Percentiles rank a stretch among this genome's conserved stretches.
Evolutionary conservation across 2,329 filamentous ascomycete genomes (phyloP).

Genomic region (Alternaria gaisen): DNA sequence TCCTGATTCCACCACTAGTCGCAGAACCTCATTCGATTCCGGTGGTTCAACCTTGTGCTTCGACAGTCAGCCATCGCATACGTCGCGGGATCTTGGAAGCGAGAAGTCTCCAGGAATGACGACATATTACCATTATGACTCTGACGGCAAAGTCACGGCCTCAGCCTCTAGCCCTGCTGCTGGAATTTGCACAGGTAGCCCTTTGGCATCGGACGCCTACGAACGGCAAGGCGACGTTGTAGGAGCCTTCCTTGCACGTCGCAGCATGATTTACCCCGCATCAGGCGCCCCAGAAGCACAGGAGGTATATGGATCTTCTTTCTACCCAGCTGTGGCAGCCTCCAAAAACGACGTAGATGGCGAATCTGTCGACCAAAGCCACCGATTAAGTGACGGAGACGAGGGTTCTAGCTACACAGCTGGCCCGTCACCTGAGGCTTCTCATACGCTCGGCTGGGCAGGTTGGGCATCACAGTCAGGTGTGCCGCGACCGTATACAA

Average conservation of each 20-base stretch:
- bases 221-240: constrained; percentile 16
- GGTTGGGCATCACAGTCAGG: neutral
- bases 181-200: neutral
- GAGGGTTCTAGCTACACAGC: constrained; percentile 2
- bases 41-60: neutral
- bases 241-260: constrained; percentile 20
- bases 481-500: constrained; percentile 14
- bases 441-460: neutral
- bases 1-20: neutral
- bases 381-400: neutral
- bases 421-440: neutral
- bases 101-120: constrained; percentile 5
- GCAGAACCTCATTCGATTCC: constrained; percentile 3
- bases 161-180: constrained; percentile 1
- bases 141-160: constrained; percentile 3
- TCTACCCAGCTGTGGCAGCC: neutral
- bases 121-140: constrained; percentile 16
- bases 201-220: neutral
- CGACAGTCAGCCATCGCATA: constrained; percentile 1
- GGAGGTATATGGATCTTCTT: neutral
- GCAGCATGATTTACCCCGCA: constrained; percentile 5
- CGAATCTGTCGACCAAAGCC: neutral
- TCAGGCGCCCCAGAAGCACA: neutral
- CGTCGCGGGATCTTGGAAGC: neutral
- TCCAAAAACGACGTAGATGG: neutral